Base-by-base conservation (phyloP, 2,329 filamentous ascomycete genomes). In the Aspergillus sp. region DNA sequence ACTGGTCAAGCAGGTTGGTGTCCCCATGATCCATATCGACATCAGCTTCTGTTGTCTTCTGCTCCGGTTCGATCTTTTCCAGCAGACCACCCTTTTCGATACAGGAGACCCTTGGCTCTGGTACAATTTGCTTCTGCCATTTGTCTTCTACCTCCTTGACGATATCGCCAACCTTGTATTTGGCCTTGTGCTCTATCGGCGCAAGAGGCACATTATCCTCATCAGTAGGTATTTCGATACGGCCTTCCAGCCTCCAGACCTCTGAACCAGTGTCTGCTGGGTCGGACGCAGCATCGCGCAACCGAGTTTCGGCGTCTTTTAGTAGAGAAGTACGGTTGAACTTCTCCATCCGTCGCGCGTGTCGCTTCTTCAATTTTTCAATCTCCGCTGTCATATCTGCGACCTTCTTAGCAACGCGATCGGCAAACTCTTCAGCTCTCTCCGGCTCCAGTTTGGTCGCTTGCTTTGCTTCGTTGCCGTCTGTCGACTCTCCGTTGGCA, bases 351-450 rank as follows among this genome's bases (percentile, higher is more conserved):
- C 87, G 84, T 67, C 85, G 86, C 3, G 85, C 87, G 72, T 99
- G 93, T 26, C 89, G 85, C 34, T 84, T 84, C 74, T 91, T 91
- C 84, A 98, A 87, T 64, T 85, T 87, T 65, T 93, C 89, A 55
- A 98, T 91, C 67, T 98, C 93, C 1, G 85, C 85, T 59, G 90
- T 85, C 50, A 90, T 89, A 26, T 89, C 84, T 8, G 85, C 82
- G 11, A 95, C 82, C 68, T 89, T 89, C 48, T 89, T 85, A 20
- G 84, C 78, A 2, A 93, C 89, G 36, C 92, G 86, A 68, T 89
- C 88, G 56, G 89, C 87, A 73, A 98, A 97, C 64, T 95, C 89
- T 44, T 91, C 88, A 1, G 93, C 85, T 67, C 93, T 85, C n/a
- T 85, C 89, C 3, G 86, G 77, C 58, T 91, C 89, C 51, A 97